Evolutionary conservation across 1,284 basidiomycete genomes (phyloP).

Genomic region (Puccinia hordei): DNA sequence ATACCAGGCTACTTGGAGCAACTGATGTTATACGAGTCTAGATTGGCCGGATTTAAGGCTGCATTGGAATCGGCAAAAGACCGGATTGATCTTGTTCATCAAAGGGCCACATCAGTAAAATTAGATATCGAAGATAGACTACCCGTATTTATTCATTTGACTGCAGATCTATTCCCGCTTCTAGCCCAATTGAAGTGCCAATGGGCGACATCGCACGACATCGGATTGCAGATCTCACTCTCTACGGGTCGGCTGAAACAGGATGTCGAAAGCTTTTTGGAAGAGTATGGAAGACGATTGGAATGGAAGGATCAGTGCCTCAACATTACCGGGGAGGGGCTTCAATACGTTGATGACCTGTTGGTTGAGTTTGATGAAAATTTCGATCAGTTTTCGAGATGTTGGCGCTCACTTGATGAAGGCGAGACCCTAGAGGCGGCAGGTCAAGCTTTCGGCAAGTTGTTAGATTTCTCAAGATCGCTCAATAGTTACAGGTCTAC

Average conservation of each 20-base stretch:
- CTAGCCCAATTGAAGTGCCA: conserved; percentile 7
- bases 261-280: conserved; percentile 19
- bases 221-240: not conserved
- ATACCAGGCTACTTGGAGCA: conserved; percentile 13
- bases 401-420: not conserved
- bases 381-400: conserved; percentile 1
- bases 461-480: conserved; percentile 27
- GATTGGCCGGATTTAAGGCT: not conserved
- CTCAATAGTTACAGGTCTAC: not conserved
- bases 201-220: conserved; percentile 6
- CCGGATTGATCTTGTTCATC: not conserved
- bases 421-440: not conserved
- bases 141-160: conserved; percentile 20
- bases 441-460: not conserved
- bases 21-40: not conserved
- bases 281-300: conserved; percentile 22
- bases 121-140: conserved; percentile 27
- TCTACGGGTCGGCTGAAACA: not conserved
- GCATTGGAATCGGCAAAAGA: not conserved
- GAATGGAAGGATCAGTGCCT: conserved; percentile 25
- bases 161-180: conserved; percentile 1
- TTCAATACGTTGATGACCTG: conserved; percentile 1
- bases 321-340: not conserved
- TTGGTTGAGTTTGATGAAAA: conserved; percentile 24
- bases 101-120: conserved; percentile 9